Percentiles rank a stretch among this genome's conserved stretches.
phyloP scores from a whole-genome alignment of 2,329 filamentous ascomycete species.

The Pseudocercospora macadamiae region DNA sequence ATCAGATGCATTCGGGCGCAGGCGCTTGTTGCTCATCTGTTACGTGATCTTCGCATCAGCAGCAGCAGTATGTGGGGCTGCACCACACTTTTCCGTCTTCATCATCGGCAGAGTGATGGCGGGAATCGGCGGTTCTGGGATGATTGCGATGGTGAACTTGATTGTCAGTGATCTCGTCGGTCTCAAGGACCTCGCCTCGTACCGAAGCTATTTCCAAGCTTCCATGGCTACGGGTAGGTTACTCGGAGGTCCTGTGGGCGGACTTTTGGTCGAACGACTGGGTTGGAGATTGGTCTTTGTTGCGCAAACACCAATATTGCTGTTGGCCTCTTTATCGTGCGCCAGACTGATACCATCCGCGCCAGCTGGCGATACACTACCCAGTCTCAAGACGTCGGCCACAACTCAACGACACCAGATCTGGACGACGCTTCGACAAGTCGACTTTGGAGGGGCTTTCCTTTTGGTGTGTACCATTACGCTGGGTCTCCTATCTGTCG shows the following conservation, averaged over 20 bases:
- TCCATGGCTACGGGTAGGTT: conserved; percentile 3
- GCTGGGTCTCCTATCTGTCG: neutral
- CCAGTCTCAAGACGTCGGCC: neutral
- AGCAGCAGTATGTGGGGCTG: neutral
- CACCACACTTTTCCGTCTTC: neutral
- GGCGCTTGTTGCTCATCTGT: conserved; percentile 3
- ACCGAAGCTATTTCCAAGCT: conserved; percentile 6
- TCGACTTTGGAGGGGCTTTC: conserved; percentile 3
- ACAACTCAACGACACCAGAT: neutral
- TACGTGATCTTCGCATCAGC: neutral
- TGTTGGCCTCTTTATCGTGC: neutral
- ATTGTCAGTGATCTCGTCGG: conserved; percentile 9
- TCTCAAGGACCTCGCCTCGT: conserved; percentile 2
- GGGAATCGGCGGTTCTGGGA: conserved; percentile 1
- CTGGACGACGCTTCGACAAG: neutral
- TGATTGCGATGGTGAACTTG: conserved; percentile 4
- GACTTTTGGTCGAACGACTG: neutral
- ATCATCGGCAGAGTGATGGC: conserved; percentile 1
- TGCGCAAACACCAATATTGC: conserved; percentile 2
- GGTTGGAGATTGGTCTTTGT: conserved; percentile 3
- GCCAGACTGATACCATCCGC: neutral
- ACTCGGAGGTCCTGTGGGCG: conserved; percentile 4
- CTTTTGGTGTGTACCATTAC: conserved; percentile 8
- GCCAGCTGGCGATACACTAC: neutral
- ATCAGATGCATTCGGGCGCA: neutral